Evolutionary conservation across 164 flowering plant genomes (phyloP).

Genomic region (Kingdonia uniflora): DNA sequence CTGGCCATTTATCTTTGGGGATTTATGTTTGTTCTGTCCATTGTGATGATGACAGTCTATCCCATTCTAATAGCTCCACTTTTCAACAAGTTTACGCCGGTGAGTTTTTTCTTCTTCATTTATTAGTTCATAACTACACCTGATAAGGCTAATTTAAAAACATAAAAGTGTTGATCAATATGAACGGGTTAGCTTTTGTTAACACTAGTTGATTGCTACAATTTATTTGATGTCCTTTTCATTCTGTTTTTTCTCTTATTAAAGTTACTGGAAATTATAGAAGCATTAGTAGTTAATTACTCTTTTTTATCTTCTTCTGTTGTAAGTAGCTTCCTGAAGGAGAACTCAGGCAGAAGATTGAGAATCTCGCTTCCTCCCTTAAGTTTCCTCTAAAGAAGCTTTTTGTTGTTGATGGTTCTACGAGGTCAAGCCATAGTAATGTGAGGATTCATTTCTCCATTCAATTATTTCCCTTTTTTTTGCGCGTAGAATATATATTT

Average conservation of each 20-base stretch:
- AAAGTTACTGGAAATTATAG: too few species aligned
- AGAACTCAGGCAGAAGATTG: constrained; percentile 65
- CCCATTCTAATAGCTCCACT: constrained; percentile 95
- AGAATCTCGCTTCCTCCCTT: constrained; percentile 80
- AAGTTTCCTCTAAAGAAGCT: constrained; percentile 91
- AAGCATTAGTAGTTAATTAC: neutral
- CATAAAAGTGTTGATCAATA: too few species aligned
- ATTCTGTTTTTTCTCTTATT: neutral
- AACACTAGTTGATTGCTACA: too few species aligned
- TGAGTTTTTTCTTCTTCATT: constrained; percentile 27
- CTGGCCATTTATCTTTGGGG: constrained; percentile 95
- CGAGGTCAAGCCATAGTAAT: constrained; percentile 99
- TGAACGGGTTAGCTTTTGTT: too few species aligned
- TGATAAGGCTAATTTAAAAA: too few species aligned
- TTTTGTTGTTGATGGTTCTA: constrained; percentile 97
- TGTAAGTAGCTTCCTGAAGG: constrained; percentile 26
- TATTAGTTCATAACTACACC: neutral
- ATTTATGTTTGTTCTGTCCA: constrained; percentile 76
- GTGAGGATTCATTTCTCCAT: constrained; percentile 34
- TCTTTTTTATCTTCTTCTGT: neutral
- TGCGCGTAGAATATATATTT: neutral
- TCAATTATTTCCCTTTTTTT: neutral
- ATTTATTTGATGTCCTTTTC: neutral
- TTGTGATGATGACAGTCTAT: constrained; percentile 92
- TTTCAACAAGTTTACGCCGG: constrained; percentile 95